phyloP scores from a whole-genome alignment of 2,329 filamentous ascomycete genomes.

The Clarireedia sp. region DNA sequence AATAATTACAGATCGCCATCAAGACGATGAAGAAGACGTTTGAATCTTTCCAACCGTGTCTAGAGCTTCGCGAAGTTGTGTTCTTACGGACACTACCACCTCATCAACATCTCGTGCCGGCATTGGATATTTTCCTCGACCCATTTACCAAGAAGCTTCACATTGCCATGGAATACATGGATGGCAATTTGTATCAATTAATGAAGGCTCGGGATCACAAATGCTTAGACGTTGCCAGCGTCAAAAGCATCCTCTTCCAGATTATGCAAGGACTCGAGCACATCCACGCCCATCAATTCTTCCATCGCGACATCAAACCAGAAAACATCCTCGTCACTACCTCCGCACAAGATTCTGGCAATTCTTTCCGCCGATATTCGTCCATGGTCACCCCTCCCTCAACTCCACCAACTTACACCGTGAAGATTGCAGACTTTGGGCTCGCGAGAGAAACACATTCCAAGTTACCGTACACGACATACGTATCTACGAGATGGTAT shows the following conservation, averaged over 20 bases:
- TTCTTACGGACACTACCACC: constrained; percentile 83
- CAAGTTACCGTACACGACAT: constrained; percentile 92
- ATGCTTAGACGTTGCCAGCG: constrained; percentile 76
- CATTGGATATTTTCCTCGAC: constrained; percentile 95
- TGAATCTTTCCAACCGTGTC: constrained; percentile 79
- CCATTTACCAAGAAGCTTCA: constrained; percentile 93
- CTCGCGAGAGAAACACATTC: constrained; percentile 96
- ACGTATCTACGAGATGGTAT: constrained; percentile 96
- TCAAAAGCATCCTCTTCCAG: constrained; percentile 97
- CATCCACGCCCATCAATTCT: constrained; percentile 95
- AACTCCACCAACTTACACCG: constrained; percentile 86
- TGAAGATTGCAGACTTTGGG: constrained; percentile 98
- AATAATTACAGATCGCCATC: constrained; percentile 69
- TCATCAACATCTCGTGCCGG: constrained; percentile 91
- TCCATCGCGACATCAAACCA: constrained; percentile 98
- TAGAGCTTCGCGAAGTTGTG: constrained; percentile 93
- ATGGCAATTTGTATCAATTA: constrained; percentile 94
- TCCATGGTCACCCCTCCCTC: constrained; percentile 88
- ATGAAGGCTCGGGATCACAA: constrained; percentile 99
- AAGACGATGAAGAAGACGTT: constrained; percentile 99
- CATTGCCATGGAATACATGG: constrained; percentile 99
- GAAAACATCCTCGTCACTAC: constrained; percentile 98
- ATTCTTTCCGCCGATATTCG: constrained; percentile 88
- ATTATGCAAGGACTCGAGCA: constrained; percentile 95
- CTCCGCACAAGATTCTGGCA: constrained; percentile 67